phyloP scores from a whole-genome alignment of 139 green algal genomes.

The Chlorella sp. region DNA sequence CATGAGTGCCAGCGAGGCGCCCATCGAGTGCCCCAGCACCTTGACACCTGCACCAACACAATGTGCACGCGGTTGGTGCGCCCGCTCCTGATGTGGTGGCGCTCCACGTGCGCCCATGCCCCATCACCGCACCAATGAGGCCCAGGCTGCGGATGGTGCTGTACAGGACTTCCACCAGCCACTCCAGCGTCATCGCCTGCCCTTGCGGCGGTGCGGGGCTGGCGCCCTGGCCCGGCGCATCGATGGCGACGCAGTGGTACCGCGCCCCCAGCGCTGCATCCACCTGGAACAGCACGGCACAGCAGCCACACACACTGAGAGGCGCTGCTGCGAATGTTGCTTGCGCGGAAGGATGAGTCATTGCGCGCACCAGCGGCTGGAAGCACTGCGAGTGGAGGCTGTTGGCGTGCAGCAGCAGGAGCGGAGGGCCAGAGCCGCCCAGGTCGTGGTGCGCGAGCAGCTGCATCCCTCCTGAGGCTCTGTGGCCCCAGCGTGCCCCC shows the following conservation, averaged over 20 bases:
- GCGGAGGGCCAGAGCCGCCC: slow-evolving; percentile 12
- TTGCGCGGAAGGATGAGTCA: too few species aligned
- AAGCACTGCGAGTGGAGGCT: slow-evolving; percentile 17
- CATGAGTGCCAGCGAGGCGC: slow-evolving; percentile 11
- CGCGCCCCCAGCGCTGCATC: slow-evolving; percentile 5
- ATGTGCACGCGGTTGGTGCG: too few species aligned
- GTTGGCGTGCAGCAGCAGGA: slow-evolving; percentile 32
- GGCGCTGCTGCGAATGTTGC: too few species aligned
- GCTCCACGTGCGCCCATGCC: too few species aligned
- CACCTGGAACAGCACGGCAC: too few species aligned
- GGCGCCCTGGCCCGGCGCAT: slow-evolving; percentile 20
- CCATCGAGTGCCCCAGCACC: slow-evolving; percentile 32
- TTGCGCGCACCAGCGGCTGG: slow-evolving; percentile 14
- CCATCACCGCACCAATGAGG: slow-evolving; percentile 6
- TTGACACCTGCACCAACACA: slow-evolving; percentile 12
- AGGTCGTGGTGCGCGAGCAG: slow-evolving; percentile 14
- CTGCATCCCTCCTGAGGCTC: too few species aligned
- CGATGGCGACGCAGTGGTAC: slow-evolving; percentile 23
- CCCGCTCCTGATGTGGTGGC: too few species aligned
- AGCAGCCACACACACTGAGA: too few species aligned
- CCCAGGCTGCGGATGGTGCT: not conserved
- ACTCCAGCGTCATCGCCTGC: not conserved
- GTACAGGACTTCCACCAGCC: not conserved
- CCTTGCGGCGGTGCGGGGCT: not conserved
- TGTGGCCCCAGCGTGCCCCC: too few species aligned